Evolutionary conservation across 2,329 filamentous ascomycete species (phyloP), one percentile per base, ranked within the genome.

Genomic region (Alternaria hordeiaustralica): DNA sequence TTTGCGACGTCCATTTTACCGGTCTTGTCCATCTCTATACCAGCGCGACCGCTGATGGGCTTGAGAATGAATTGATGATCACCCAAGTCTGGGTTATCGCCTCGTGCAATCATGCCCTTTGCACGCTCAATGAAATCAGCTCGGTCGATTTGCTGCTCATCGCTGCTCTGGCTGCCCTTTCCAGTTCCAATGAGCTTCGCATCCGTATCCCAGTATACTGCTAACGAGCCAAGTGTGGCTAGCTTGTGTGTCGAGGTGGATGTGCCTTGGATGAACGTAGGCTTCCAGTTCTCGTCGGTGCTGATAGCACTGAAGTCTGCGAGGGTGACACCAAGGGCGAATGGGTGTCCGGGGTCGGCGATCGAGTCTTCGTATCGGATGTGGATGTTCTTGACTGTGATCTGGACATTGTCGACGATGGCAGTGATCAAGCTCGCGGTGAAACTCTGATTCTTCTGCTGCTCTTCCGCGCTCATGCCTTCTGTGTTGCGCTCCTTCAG

Each of bases 201-300:
- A 79, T 99, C 95, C 1, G 96, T 99, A 79, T 99, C 96, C 96
- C 96, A 99, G 81, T 99, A 99, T 10, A 98, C 87, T 3, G 96
- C 94, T 55, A 99, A 83, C 6, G 94, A 93, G 30, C 93, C 93
- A 15, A 99, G 86, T 3, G 91, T 96, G 6, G 94, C 96, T 49
- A 99, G 86, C 82, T 99, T 99, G 83, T 99, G 93, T 21, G 94
- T 97, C 12, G 91, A 92, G 26, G 87, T 86, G 50, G 89, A 89
- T 2, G 92, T 92, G 69, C 95, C 92, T 79, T 97, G 93, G 72
- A 99, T 96, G 78, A 97, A 99, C 26, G 94, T 96, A 2, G 96
- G 95, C 66, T 92, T 91, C 96, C 96, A 99, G 73, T 97, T 88
- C 49, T 92, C 91, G 79, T 99, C 93, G 6, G 96, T 99, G 80